Evolutionary conservation across 768 basidiomycete species (phyloP).

Genomic region (Cubamyces lactineus): DNA sequence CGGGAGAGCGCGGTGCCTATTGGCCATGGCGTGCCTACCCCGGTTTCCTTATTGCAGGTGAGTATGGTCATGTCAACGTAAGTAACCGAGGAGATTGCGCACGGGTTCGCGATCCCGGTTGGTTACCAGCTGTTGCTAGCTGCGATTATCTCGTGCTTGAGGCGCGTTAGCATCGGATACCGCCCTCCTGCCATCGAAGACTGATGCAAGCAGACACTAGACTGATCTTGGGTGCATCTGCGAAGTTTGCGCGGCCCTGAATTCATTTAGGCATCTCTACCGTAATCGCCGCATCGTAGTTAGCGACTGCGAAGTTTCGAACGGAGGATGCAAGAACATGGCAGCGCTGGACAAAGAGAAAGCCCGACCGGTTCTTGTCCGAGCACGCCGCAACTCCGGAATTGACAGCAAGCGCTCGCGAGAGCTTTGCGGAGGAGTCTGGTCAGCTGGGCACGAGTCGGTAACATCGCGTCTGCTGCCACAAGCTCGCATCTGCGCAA

Average conservation of each 20-base stretch:
- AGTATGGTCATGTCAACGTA: slow-evolving; percentile 26
- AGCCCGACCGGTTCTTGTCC: background rate
- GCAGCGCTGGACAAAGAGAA: slow-evolving; percentile 3
- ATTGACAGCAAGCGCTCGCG: background rate
- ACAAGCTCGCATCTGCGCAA: background rate
- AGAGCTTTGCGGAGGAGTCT: background rate
- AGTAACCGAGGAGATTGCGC: slow-evolving; percentile 12
- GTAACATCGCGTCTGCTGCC: background rate
- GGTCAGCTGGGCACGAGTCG: background rate
- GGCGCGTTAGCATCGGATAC: slow-evolving; percentile 14
- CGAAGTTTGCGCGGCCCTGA: slow-evolving; percentile 8
- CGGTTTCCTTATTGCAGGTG: slow-evolving; percentile 15
- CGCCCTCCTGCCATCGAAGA: slow-evolving; percentile 1
- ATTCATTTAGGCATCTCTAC: slow-evolving; percentile 11
- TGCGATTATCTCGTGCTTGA: slow-evolving; percentile 15
- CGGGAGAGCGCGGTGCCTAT: slow-evolving; percentile 6
- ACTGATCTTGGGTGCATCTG: slow-evolving; percentile 3
- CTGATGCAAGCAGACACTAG: slow-evolving; percentile 7
- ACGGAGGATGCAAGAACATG: background rate
- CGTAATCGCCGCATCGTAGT: background rate
- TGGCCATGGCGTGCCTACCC: slow-evolving; percentile 11
- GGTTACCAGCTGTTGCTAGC: slow-evolving; percentile 13
- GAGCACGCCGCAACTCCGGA: background rate
- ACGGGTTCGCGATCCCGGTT: slow-evolving; percentile 7
- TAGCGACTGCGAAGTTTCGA: background rate